Percentiles rank a stretch among this genome's conserved stretches.
Evolutionary conservation across 2,329 filamentous ascomycete genomes (phyloP).

Genomic region (Coniochaeta ligniaria): DNA sequence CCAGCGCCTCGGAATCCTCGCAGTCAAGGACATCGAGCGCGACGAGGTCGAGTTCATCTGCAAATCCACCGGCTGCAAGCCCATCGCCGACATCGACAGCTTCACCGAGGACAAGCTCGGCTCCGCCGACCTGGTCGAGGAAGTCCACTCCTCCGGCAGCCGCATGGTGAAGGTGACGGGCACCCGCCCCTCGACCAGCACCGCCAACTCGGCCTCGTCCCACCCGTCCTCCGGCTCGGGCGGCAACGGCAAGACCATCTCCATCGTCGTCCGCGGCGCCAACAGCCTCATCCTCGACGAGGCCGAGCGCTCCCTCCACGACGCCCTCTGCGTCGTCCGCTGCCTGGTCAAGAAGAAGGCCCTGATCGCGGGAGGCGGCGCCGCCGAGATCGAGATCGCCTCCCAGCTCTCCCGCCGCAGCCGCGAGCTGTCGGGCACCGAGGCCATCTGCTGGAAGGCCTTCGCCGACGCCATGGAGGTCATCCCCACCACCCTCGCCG

Average conservation of each 20-base stretch:
- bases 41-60: slow-evolving; percentile 99
- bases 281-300: slow-evolving; percentile 94
- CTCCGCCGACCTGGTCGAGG: slow-evolving; percentile 87
- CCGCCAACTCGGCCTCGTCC: not conserved
- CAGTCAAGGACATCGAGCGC: slow-evolving; percentile 95
- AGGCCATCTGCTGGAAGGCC: slow-evolving; percentile 98
- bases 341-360: slow-evolving; percentile 99
- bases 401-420: slow-evolving; percentile 77
- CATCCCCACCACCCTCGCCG: slow-evolving; percentile 89
- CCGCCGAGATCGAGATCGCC: slow-evolving; percentile 93
- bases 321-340: slow-evolving; percentile 93
- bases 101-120: slow-evolving; percentile 99
- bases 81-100: slow-evolving; percentile 95
- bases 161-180: slow-evolving; percentile 94
- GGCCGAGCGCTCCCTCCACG: slow-evolving; percentile 92
- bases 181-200: slow-evolving; percentile 61
- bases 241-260: slow-evolving; percentile 64
- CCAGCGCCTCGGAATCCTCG: slow-evolving; percentile 91
- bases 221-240: not conserved
- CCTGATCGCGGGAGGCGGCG: slow-evolving; percentile 94
- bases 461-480: slow-evolving; percentile 98
- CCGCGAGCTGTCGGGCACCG: slow-evolving; percentile 78
- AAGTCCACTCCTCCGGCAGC: slow-evolving; percentile 78
- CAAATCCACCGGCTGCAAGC: slow-evolving; percentile 98
- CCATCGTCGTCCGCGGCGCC: slow-evolving; percentile 88